Percentiles rank a stretch among this genome's conserved stretches.
Evolutionary conservation across 179 eudicot species (phyloP).

Genomic region (Actinidia polygama): DNA sequence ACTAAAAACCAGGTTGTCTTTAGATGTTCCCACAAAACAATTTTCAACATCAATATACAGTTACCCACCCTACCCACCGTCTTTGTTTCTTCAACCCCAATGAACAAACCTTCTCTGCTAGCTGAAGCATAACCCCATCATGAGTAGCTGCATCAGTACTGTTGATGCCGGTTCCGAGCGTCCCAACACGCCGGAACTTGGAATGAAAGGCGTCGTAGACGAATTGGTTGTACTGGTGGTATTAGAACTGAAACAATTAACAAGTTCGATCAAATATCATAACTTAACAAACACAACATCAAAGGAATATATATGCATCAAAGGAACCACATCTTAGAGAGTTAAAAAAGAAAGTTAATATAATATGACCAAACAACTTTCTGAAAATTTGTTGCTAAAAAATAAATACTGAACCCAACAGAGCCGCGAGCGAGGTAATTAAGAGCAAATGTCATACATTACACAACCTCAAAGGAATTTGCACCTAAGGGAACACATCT

Average conservation of each 20-base stretch:
- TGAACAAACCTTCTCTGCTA: slow-evolving; percentile 6
- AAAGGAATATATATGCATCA: not conserved
- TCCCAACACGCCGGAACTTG: slow-evolving; percentile 36
- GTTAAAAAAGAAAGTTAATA: not conserved
- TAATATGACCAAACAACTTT: not conserved
- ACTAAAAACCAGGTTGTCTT: not conserved
- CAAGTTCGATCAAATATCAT: not conserved
- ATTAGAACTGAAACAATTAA: slow-evolving; percentile 10
- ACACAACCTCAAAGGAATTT: too few relatives aligned
- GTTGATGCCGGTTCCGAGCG: slow-evolving; percentile 44
- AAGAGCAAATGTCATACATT: too few relatives aligned
- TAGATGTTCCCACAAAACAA: slow-evolving; percentile 12
- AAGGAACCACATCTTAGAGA: not conserved
- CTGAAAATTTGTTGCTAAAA: too few relatives aligned
- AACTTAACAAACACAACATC: not conserved
- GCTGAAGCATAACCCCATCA: slow-evolving; percentile 28
- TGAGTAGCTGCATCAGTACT: slow-evolving; percentile 33
- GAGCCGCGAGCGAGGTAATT: too few relatives aligned
- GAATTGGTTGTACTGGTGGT: slow-evolving; percentile 26
- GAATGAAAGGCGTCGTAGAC: slow-evolving; percentile 16
- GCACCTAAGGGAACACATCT: too few relatives aligned
- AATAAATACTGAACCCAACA: too few relatives aligned
- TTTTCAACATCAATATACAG: not conserved
- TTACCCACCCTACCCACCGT: not conserved
- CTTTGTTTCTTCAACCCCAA: slow-evolving; percentile 19